Evolutionary conservation across 2,329 filamentous ascomycete species (phyloP).

Genomic region (Furcasterigmium furcatum): DNA sequence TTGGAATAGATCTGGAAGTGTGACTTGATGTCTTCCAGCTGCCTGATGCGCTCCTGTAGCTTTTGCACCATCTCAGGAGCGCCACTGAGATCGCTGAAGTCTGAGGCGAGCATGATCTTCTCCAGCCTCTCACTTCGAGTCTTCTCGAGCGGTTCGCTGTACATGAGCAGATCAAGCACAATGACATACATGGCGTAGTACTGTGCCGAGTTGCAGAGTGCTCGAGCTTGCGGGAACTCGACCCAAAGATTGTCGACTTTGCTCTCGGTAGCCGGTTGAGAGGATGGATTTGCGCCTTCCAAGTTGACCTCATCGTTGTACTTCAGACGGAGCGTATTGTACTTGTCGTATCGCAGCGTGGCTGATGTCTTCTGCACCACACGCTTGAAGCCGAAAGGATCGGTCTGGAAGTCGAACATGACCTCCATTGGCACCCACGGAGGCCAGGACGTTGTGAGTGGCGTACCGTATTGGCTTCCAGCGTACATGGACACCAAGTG

Average conservation of each 20-base stretch:
- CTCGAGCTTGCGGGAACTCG: slow-evolving; percentile 89
- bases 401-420: slow-evolving; percentile 93
- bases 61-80: slow-evolving; percentile 90
- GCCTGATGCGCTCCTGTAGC: slow-evolving; percentile 87
- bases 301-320: slow-evolving; percentile 90
- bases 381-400: slow-evolving; percentile 96
- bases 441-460: slow-evolving; percentile 84
- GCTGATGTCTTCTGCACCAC: slow-evolving; percentile 97
- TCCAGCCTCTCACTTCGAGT: slow-evolving; percentile 92
- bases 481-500: slow-evolving; percentile 90
- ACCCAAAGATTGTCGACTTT: slow-evolving; percentile 97
- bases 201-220: slow-evolving; percentile 94
- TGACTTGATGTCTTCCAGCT: slow-evolving; percentile 92
- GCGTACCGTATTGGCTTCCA: slow-evolving; percentile 86
- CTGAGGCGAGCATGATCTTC: slow-evolving; percentile 97
- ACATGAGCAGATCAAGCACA: slow-evolving; percentile 90
- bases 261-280: slow-evolving; percentile 60
- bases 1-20: slow-evolving; percentile 93
- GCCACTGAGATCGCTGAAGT: slow-evolving; percentile 94
- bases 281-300: slow-evolving; percentile 47
- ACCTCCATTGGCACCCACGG: slow-evolving; percentile 98
- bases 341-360: slow-evolving; percentile 93
- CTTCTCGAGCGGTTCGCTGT: slow-evolving; percentile 95
- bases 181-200: slow-evolving; percentile 99
- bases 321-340: slow-evolving; percentile 94